phyloP scores from a whole-genome alignment of 2,329 filamentous ascomycete genomes.

The Rhinocladiella similis region DNA sequence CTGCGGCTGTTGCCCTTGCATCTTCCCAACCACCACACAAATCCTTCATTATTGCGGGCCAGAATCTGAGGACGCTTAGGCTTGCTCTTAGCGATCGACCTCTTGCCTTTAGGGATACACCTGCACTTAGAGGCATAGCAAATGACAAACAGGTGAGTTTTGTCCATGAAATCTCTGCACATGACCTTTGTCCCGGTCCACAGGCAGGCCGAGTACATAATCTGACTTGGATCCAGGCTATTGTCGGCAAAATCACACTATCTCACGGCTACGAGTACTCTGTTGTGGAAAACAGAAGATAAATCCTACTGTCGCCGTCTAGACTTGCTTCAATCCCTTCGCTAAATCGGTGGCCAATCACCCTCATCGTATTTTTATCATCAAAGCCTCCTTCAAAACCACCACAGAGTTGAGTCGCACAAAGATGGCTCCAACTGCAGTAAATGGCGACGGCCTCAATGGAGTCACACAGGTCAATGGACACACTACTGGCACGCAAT shows the following conservation, averaged over 20 bases:
- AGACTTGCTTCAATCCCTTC: background rate
- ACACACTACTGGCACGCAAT: conserved; percentile 18
- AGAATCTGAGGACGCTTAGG: conserved; percentile 18
- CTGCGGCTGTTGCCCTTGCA: conserved; percentile 11
- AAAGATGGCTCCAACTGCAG: conserved; percentile 25
- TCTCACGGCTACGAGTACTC: background rate
- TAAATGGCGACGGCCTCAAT: conserved; percentile 15
- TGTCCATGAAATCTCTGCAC: conserved; percentile 25
- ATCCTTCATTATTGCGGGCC: conserved; percentile 4
- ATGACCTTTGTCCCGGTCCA: conserved; percentile 23
- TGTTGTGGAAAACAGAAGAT: background rate
- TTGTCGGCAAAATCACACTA: background rate
- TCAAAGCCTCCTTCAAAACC: background rate
- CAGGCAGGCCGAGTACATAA: conserved; percentile 12
- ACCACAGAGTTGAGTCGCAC: background rate
- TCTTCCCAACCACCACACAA: conserved; percentile 10
- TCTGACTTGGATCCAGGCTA: conserved; percentile 3
- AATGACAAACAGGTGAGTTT: conserved; percentile 16
- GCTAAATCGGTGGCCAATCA: conserved; percentile 17
- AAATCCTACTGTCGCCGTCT: background rate
- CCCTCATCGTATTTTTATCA: conserved; percentile 3
- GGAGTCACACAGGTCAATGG: conserved; percentile 17
- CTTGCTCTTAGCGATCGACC: conserved; percentile 28
- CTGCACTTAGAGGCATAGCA: conserved; percentile 29
- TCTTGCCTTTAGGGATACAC: conserved; percentile 31